Base-by-base conservation (phyloP, 805 yeast species). In the Ogataea degrootiae region DNA sequence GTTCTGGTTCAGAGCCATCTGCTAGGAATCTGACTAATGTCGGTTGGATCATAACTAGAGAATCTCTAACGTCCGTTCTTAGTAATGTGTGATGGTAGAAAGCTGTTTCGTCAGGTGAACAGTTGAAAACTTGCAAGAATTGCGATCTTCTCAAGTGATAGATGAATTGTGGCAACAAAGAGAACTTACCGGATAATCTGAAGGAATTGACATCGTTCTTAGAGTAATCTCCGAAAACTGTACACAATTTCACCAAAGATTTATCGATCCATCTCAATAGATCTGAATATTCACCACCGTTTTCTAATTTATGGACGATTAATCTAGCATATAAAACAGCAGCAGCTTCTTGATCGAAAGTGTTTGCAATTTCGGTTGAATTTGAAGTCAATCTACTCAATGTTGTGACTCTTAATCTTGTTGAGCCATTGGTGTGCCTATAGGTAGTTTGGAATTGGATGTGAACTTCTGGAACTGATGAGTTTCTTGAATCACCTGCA, bases 321-420 rank as follows among this genome's bases (percentile, higher is more conserved):
- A 92, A 78, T 63, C 98, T 77, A 1, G 97, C 85, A 83, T 92
- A 85, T 49, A 91, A 72, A 1, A 91, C 97, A 15, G 97, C 96
- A 3, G 99, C 97, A 12, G 97, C 96, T 69, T 94, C 98, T 74
- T 94, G 98, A 70, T 94, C 99, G 66, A 94, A 94, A n/a, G 94
- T 61, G 49, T 69, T 69, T 16, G 81, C 70, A 49, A 79, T 68
- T 42, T 75, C 79, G 39, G 78, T 79, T 23, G 75, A 68, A 42
- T 61, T 63, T 14, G 82, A 76, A 48, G 80, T 75, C 50, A 75
- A 65, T 62, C 80, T 74, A 48, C 74, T 72, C 49, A 94, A 75
- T 0, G 98, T 94, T 21, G 99, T 92, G 34, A 94, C 97, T 58
- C 97, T 80, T 50, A 88, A 73, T 61, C 97, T 79, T 62, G 80